These are phyloP conservation scores for Bolboschoenoplectus hybrid DNA, from an alignment of 202 grass and related monocot species.

Conservation along the genomic window DNA sequence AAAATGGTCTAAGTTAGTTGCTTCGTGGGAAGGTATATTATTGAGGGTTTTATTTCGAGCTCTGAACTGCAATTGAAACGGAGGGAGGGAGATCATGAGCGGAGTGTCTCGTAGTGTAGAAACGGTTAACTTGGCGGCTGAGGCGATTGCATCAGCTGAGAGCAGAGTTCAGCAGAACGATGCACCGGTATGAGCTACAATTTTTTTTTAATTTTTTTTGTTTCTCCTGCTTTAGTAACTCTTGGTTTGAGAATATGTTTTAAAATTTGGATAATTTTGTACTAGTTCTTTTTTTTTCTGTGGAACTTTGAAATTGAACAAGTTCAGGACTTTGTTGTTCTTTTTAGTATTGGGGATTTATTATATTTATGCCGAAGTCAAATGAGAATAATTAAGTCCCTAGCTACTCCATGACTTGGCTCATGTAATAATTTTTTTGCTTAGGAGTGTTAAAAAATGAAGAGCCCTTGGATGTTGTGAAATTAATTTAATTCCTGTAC, in stretches of 20 bases:
- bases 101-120: conserved; percentile 31
- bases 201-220: conserved; percentile 1
- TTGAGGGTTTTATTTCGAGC: conserved; percentile 5
- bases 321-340: not conserved
- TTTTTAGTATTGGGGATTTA: not conserved
- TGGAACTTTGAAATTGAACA: not conserved
- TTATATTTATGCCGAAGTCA: not conserved
- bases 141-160: conserved; percentile 44
- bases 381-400: not conserved
- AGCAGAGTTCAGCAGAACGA: conserved; percentile 8
- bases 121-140: conserved; percentile 60
- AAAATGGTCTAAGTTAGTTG: conserved; percentile 1
- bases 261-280: conserved; percentile 13
- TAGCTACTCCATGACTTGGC: too few relatives aligned
- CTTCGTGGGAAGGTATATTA: not conserved
- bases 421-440: too few relatives aligned
- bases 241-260: not conserved
- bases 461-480: not conserved
- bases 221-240: not conserved
- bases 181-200: conserved; percentile 35
- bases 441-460: too few relatives aligned
- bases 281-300: too few relatives aligned
- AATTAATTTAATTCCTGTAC: not conserved
- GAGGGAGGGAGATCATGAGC: conserved; percentile 14
- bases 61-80: not conserved